A percentile compares a stretch with the other conserved stretches of the same genome.
phyloP scores from a whole-genome alignment of 192 early-diverging fungal species.

The Lunasporangiospora selenospora region DNA sequence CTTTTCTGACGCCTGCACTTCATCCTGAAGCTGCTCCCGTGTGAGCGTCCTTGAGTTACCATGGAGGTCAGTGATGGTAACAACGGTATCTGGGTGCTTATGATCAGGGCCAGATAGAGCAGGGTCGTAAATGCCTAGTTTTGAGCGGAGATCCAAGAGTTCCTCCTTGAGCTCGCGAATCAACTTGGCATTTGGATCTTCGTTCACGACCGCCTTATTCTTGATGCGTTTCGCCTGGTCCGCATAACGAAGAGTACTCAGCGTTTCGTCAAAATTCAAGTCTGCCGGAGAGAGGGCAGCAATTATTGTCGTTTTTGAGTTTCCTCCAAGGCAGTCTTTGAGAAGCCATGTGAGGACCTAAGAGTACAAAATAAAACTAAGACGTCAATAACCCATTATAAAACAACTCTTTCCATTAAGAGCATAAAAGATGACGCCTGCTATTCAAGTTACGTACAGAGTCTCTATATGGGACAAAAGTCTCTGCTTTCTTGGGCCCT shows the following conservation, averaged over 20 bases:
- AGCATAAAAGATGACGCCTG: no score
- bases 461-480: conserved; percentile 90
- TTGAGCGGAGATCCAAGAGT: conserved; percentile 67
- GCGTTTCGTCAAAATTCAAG: conserved; percentile 70
- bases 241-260: conserved; percentile 89
- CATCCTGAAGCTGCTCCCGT: conserved; percentile 71
- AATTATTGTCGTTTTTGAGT: conserved; percentile 84
- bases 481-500: conserved; percentile 52
- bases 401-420: neutral
- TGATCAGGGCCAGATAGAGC: conserved; percentile 23
- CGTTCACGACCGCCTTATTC: conserved; percentile 91
- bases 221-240: conserved; percentile 92
- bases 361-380: no score
- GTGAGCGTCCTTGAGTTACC: conserved; percentile 56
- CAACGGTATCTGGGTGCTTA: conserved; percentile 28
- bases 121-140: conserved; percentile 58
- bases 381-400: no score
- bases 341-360: conserved; percentile 86
- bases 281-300: conserved; percentile 80
- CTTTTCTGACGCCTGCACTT: conserved; percentile 85
- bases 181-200: conserved; percentile 81
- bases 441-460: conserved; percentile 72
- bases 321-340: conserved; percentile 85
- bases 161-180: conserved; percentile 89
- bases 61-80: conserved; percentile 51